Conservation (phyloP, 2,329 filamentous ascomycete genomes). For the Beauveria sp. region DNA sequence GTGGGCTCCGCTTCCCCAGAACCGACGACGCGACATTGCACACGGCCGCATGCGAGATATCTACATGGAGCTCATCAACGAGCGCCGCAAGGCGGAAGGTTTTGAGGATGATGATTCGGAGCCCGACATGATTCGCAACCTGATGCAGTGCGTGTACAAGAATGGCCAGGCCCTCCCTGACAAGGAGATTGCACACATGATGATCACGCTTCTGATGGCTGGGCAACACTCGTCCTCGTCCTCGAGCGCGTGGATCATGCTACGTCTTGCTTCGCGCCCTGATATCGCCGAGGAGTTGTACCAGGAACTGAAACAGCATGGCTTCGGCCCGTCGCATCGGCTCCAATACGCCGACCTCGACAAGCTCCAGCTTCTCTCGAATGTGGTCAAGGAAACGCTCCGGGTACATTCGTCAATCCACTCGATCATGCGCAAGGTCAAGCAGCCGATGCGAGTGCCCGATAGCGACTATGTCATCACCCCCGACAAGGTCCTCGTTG, state of each 20-base stretch:
- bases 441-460: constrained; percentile 54
- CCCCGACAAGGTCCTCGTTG: constrained; percentile 40
- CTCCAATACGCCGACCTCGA: constrained; percentile 27
- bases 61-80: constrained; percentile 64
- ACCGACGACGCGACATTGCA: constrained; percentile 63
- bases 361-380: not conserved
- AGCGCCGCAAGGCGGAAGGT: constrained; percentile 41
- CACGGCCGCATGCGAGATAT: constrained; percentile 62
- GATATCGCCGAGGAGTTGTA: constrained; percentile 65
- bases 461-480: constrained; percentile 47
- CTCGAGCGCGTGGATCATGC: constrained; percentile 69
- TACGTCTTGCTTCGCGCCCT: constrained; percentile 65
- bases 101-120: constrained; percentile 40
- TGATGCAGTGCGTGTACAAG: constrained; percentile 73
- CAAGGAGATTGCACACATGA: constrained; percentile 73
- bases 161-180: constrained; percentile 62
- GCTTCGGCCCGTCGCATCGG: not conserved
- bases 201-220: constrained; percentile 84
- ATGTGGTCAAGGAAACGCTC: constrained; percentile 61
- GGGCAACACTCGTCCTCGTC: constrained; percentile 77
- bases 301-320: constrained; percentile 51
- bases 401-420: constrained; percentile 66
- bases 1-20: constrained; percentile 71
- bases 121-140: constrained; percentile 69
- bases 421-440: constrained; percentile 66